These are phyloP conservation scores for Fusarium pininemorale DNA, from an alignment of 2,329 filamentous ascomycete species.

Conservation along the genomic window DNA sequence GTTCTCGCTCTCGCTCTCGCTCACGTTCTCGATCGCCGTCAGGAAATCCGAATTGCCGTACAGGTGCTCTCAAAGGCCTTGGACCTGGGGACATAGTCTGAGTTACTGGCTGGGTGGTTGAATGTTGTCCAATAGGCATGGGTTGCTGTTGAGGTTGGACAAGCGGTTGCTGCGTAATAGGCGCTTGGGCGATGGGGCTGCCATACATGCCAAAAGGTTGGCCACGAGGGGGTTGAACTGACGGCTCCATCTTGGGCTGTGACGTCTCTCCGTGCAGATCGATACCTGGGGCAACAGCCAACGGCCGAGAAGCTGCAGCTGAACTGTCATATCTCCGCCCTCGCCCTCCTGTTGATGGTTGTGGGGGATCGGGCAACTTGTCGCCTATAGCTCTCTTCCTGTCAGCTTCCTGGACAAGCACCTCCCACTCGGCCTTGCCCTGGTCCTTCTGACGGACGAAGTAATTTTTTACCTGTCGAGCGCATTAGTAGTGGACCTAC, in stretches of 20 bases:
- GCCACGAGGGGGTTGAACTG: slow-evolving; percentile 44
- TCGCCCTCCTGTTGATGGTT: slow-evolving; percentile 59
- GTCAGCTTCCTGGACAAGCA: slow-evolving; percentile 68
- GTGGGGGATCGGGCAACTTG: slow-evolving; percentile 67
- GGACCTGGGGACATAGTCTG: slow-evolving; percentile 59
- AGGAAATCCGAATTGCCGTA: slow-evolving; percentile 54
- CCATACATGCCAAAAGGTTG: slow-evolving; percentile 56
- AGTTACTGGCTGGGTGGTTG: slow-evolving; percentile 49
- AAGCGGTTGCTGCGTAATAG: slow-evolving; percentile 46
- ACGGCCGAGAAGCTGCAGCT: slow-evolving; percentile 49
- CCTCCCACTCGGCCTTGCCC: slow-evolving; percentile 67
- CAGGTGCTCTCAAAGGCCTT: slow-evolving; percentile 56
- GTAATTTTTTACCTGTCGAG: slow-evolving; percentile 71
- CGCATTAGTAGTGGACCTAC: slow-evolving; percentile 10
- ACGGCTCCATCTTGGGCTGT: slow-evolving; percentile 56
- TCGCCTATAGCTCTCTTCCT: slow-evolving; percentile 64
- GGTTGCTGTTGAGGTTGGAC: slow-evolving; percentile 43
- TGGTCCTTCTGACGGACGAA: slow-evolving; percentile 71
- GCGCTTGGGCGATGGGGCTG: slow-evolving; percentile 57
- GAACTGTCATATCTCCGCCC: slow-evolving; percentile 61
- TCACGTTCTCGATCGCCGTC: slow-evolving; percentile 43
- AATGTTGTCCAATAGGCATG: slow-evolving; percentile 48
- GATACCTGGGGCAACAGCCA: slow-evolving; percentile 57
- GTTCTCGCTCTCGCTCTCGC: slow-evolving; percentile 45
- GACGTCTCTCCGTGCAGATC: slow-evolving; percentile 58